Evolutionary conservation across 2,329 filamentous ascomycete genomes (phyloP), one percentile per base, ranked within the genome.

Genomic region (Ophiobolus disseminans): DNA sequence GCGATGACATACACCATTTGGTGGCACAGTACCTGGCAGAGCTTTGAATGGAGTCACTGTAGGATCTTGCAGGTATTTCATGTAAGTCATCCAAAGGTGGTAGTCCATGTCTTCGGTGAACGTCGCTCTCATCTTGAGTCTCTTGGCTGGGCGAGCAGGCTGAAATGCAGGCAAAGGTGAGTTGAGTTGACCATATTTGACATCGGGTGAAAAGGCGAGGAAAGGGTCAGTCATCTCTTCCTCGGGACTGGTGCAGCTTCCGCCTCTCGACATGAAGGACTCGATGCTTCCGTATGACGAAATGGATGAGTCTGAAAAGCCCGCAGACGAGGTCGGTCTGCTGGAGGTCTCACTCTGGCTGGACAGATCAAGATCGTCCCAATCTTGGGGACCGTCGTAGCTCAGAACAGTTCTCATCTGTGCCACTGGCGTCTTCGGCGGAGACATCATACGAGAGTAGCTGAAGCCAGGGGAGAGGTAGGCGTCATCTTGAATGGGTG

Each of bases 41-140:
- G 83, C 85, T 63, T 87, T 87, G 76, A 87, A 87, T 0, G 85
- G 85, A 1, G 85, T 87, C 38, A 86, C 79, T 3, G 81, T 84
- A 16, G 85, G 85, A 66, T 87, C 84, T 53, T 85, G 82, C n/a
- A 87, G 74, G 65, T 86, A 86, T 43, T 79, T 76, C 73, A 86
- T 82, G 69, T 86, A 87, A 7, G 82, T 85, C 64, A 84, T 81
- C 84, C 85, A 86, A 23, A 87, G 71, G 62, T 87, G 85, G 46
- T 82, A 79, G 63, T 87, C 85, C 83, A 86, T 86, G 41, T 85
- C 83, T 34, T 80, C 73, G 4, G 81, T 85, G 80, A 84, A 87
- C 31, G 70, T 75, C 5, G 71, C 72, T 40, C 69, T 71, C 26
- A 74, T 68, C 63, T 76, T 79, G 43, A 75, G 60, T 50, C 76